Conservation (phyloP, 2,329 filamentous ascomycete genomes). For the Pseudogymnoascus sp. region DNA sequence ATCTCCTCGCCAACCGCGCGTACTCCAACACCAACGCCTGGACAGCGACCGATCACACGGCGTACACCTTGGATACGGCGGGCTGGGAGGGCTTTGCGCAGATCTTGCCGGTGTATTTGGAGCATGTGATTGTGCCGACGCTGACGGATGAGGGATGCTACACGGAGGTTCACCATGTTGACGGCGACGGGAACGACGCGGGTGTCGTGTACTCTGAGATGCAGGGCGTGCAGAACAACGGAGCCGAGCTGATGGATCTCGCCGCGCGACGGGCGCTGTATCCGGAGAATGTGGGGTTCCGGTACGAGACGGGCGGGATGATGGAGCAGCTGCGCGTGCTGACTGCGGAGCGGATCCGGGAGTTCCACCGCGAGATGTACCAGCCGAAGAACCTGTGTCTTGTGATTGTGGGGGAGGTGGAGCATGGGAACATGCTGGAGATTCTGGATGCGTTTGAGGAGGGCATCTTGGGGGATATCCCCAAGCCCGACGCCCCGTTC, state of each 20-base stretch:
- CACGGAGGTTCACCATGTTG: constrained; percentile 93
- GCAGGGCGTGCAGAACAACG: constrained; percentile 86
- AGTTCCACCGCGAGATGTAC: constrained; percentile 95
- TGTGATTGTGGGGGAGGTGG: constrained; percentile 83
- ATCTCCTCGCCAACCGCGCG: constrained; percentile 85
- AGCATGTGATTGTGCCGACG: constrained; percentile 85
- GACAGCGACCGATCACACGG: constrained; percentile 94
- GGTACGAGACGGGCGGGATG: constrained; percentile 97
- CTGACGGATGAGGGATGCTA: constrained; percentile 88
- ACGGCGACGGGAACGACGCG: constrained; percentile 88
- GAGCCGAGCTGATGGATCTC: constrained; percentile 79
- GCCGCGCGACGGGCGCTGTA: constrained; percentile 73
- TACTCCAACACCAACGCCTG: constrained; percentile 95
- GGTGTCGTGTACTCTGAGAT: constrained; percentile 98
- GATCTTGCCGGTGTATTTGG: constrained; percentile 88
- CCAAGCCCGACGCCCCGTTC: constrained; percentile 65
- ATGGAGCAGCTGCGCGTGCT: constrained; percentile 82
- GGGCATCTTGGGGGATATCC: constrained; percentile 74
- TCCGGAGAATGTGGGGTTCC: constrained; percentile 81
- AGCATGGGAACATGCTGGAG: constrained; percentile 69
- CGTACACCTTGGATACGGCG: constrained; percentile 89
- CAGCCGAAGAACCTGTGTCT: constrained; percentile 92
- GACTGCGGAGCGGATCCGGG: constrained; percentile 82
- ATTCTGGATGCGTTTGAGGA: constrained; percentile 85
- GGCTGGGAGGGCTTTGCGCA: constrained; percentile 96